A percentile compares a stretch with the other conserved stretches of the same genome.
Evolutionary conservation across 495 filamentous ascomycete genomes (phyloP).

Genomic region (Bryoglossum gracile): DNA sequence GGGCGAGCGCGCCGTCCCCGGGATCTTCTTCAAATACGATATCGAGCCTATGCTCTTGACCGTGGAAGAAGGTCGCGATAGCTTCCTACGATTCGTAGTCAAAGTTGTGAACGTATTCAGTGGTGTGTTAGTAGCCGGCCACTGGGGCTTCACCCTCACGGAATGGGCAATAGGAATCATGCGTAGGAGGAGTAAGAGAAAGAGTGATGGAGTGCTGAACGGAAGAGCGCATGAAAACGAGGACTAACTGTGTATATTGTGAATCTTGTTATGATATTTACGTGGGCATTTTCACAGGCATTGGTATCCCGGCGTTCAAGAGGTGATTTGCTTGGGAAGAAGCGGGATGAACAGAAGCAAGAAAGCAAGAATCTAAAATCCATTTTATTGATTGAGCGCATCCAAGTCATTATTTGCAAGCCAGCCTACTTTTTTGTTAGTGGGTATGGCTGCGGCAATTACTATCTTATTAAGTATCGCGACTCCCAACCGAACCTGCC

Average conservation of each 20-base stretch:
- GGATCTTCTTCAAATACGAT: constrained; percentile 98
- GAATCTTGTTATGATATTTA: constrained; percentile 5
- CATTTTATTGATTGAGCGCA: too few species aligned
- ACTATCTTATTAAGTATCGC: constrained; percentile 4
- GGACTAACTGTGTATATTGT: constrained; percentile 12
- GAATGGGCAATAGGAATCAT: constrained; percentile 44
- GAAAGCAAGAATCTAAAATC: neutral
- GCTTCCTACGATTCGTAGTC: constrained; percentile 66
- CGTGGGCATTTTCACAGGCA: constrained; percentile 1
- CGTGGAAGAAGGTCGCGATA: constrained; percentile 72
- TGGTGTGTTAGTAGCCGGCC: constrained; percentile 52
- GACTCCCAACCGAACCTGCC: neutral
- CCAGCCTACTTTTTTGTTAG: too few species aligned
- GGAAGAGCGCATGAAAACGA: constrained; percentile 40
- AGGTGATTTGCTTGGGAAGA: too few species aligned
- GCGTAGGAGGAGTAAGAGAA: constrained; percentile 39
- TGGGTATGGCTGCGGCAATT: neutral
- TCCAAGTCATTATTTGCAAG: neutral
- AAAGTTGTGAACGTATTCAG: constrained; percentile 59
- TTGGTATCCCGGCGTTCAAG: neutral
- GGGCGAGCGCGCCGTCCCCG: constrained; percentile 66
- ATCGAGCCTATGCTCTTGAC: constrained; percentile 91
- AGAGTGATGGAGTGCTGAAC: constrained; percentile 54
- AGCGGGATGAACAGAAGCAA: too few species aligned
- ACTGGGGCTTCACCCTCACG: constrained; percentile 51